Evolutionary conservation across 768 basidiomycete genomes (phyloP), one percentile per base, ranked within the genome.

Genomic region (Agrocybe chaxingu): DNA sequence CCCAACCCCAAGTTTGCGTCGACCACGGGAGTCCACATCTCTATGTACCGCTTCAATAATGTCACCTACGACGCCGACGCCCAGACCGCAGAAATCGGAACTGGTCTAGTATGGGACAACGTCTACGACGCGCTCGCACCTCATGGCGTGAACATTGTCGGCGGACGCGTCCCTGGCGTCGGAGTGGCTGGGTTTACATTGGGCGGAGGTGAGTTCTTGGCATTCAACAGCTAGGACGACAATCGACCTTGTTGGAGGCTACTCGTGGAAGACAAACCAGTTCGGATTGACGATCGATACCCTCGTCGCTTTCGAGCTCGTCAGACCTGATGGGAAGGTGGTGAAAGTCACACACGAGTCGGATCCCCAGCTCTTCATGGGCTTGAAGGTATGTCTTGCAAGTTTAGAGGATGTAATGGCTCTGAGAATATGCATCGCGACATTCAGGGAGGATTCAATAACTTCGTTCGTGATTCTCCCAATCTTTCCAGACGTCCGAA

Each of bases 41-140:
- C 78, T 7, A 77, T 85, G 79, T 61, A 52, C 35, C 65, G 70
- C 1, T 82, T 84, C 58, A 67, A 69, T 3, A 53, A 74, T 12
- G 71, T 80, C 16, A 65, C 47, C 1, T 82, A 80, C 46, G 61
- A 80, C 40, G 50, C 61, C 1, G 47, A 55, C 0, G 55, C 70
- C 0, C 66, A 74, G 47, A 81, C 74, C 0, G 78, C 63, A 1
- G 66, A 59, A 0, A 53, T 79, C 24, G 77, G 77, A 0, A 57
- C 75, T 4, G 77, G 77, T 4, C 58, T 80, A n/a, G 69, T 82
- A 24, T 87, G 84, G 84, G 85, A 88, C 58, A 77, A 84, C 32
- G 82, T 64, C 1, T 87, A 85, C 53, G 67, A 69, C 2, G 77
- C 75, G 4, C 70, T 87, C 3, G 70, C 64, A 34, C 78, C 76